phyloP scores from a whole-genome alignment of 306 rosid species.

The Quercus bicolor region DNA sequence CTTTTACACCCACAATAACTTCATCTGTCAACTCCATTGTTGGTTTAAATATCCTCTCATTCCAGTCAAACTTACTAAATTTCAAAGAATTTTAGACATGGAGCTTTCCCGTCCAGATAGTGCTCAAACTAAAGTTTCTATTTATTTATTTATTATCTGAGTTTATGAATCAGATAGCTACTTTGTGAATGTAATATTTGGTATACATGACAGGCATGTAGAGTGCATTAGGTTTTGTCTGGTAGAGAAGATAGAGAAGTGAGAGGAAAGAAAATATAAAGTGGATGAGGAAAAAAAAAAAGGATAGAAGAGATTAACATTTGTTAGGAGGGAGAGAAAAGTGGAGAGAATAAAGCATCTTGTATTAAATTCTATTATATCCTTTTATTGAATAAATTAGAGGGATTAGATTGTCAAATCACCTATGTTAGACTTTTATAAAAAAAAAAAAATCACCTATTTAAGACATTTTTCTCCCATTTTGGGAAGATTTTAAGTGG shows the following conservation, averaged over 20 bases:
- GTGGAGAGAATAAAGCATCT: too few species aligned
- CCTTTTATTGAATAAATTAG: too few species aligned
- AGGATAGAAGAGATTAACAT: too few species aligned
- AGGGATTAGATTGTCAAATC: too few species aligned
- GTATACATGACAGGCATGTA: neutral
- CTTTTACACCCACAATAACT: neutral
- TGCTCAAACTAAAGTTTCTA: neutral
- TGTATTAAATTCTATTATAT: too few species aligned
- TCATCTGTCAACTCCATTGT: neutral
- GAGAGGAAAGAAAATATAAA: too few species aligned
- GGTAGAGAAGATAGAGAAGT: neutral
- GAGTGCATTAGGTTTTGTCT: neutral
- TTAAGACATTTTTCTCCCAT: too few species aligned
- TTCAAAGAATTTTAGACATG: neutral
- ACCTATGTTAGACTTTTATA: too few species aligned
- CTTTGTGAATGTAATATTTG: neutral
- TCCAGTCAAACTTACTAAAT: neutral
- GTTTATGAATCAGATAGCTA: neutral
- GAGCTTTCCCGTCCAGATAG: neutral
- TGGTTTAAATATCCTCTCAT: neutral
- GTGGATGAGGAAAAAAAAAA: too few species aligned
- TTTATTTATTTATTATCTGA: neutral
- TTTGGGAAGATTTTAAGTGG: too few species aligned
- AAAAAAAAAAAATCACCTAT: too few species aligned
- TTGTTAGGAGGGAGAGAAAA: too few species aligned